Conservation (phyloP, 768 basidiomycete species). For the Leccinellum luteum region DNA sequence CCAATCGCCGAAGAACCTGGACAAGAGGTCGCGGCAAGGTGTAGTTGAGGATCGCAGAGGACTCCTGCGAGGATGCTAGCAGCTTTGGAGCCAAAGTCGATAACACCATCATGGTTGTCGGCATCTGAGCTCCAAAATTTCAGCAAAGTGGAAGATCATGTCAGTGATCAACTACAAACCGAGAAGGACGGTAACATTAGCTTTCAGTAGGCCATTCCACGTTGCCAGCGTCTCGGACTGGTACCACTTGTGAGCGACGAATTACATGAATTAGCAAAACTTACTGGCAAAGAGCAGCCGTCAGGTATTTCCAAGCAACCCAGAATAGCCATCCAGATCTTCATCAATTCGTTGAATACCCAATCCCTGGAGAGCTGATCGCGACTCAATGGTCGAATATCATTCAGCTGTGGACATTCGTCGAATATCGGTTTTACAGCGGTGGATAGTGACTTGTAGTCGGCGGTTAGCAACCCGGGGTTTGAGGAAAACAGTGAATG, state of each 20-base stretch:
- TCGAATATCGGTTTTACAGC: slow-evolving; percentile 53
- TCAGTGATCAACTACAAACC: slow-evolving; percentile 45
- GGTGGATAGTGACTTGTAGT: slow-evolving; percentile 45
- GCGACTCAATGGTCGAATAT: slow-evolving; percentile 54
- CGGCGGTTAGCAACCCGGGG: slow-evolving; percentile 54
- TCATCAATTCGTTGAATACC: slow-evolving; percentile 51
- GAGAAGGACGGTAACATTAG: slow-evolving; percentile 45
- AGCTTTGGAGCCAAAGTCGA: slow-evolving; percentile 40
- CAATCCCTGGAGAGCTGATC: slow-evolving; percentile 55
- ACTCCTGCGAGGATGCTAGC: slow-evolving; percentile 48
- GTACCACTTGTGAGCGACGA: slow-evolving; percentile 1
- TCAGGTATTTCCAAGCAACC: slow-evolving; percentile 45
- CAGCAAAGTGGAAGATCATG: background rate
- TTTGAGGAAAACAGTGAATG: slow-evolving; percentile 52
- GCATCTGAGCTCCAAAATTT: slow-evolving; percentile 34
- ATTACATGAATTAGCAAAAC: slow-evolving; percentile 20
- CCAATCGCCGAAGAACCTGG: slow-evolving; percentile 9
- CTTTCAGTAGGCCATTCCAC: slow-evolving; percentile 57
- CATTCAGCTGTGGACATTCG: slow-evolving; percentile 49
- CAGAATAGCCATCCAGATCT: slow-evolving; percentile 51
- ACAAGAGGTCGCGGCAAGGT: slow-evolving; percentile 35
- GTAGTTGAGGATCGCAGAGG: slow-evolving; percentile 44
- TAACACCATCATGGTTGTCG: slow-evolving; percentile 39
- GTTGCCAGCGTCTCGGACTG: slow-evolving; percentile 49
- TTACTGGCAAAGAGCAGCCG: slow-evolving; percentile 48